Evolutionary conservation across 2,329 filamentous ascomycete genomes (phyloP).

Genomic region (Ophiostoma perfectum): DNA sequence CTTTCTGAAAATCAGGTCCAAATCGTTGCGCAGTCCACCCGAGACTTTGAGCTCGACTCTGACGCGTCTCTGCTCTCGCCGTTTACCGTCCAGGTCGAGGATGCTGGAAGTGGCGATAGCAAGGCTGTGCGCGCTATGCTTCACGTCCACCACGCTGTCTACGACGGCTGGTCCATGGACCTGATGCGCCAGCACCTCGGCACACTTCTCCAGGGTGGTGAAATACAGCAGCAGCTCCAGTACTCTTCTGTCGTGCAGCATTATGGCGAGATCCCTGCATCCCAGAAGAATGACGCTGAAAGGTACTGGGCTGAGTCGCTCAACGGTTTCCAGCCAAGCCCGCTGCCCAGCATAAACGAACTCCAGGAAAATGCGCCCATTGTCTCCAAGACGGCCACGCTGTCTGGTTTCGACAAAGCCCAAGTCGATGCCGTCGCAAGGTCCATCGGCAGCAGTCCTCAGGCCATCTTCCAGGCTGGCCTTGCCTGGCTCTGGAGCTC

Average conservation of each 20-base stretch:
- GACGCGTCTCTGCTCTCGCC: constrained; percentile 48
- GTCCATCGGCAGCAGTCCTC: constrained; percentile 50
- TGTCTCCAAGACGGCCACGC: constrained; percentile 29
- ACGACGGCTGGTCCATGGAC: constrained; percentile 91
- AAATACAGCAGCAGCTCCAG: constrained; percentile 43
- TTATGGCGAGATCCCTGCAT: constrained; percentile 34
- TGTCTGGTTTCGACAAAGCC: constrained; percentile 34
- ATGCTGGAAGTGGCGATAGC: not conserved
- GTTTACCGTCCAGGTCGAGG: constrained; percentile 53
- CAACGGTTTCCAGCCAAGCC: constrained; percentile 46
- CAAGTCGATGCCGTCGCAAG: constrained; percentile 37
- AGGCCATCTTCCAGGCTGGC: constrained; percentile 71
- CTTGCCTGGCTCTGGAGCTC: constrained; percentile 60
- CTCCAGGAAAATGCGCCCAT: not conserved
- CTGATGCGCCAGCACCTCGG: constrained; percentile 64
- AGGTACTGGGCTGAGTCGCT: constrained; percentile 69
- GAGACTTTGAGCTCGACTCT: constrained; percentile 38
- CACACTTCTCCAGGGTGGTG: constrained; percentile 37
- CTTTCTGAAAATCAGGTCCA: constrained; percentile 42
- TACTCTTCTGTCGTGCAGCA: constrained; percentile 57
- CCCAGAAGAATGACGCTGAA: constrained; percentile 38
- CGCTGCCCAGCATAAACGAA: constrained; percentile 56
- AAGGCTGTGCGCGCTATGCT: constrained; percentile 39
- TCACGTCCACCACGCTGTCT: constrained; percentile 74
- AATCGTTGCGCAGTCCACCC: constrained; percentile 35